Evolutionary conservation across 2,329 filamentous ascomycete species (phyloP), one percentile per base, ranked within the genome.

Genomic region (Clonostachys byssicola): DNA sequence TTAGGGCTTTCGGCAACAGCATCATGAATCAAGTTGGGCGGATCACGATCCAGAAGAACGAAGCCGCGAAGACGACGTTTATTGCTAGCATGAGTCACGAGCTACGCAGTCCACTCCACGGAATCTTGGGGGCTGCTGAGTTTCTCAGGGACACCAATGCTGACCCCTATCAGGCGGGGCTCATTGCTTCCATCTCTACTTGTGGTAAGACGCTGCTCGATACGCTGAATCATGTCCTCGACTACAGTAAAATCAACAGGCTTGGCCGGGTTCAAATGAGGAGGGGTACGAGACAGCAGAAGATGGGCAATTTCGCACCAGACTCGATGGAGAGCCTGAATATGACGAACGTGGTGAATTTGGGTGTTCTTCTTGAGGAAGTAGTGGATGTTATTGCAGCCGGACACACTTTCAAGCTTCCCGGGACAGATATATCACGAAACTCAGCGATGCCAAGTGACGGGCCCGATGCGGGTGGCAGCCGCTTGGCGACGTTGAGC

Each of bases 31-130:
- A 83, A 47, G 65, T 80, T 7, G 72, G 73, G 0, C 66, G 77
- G n/a, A 66, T 80, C 42, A 75, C 81, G 49, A 76, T 75, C 1
- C 60, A 74, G 35, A 72, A 72, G 33, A 73, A 71, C 4, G 72
- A 77, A 47, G 68, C 70, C 17, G 77, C 78, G 40, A 83, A 82
- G 52, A 73, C 73, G 1, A 77, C 78, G 10, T 81, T 82, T 49
- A 79, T 83, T 40, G 77, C 76, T 2, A 79, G 73, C 30, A 80
- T 83, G 51, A 80, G 76, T 16, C 79, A 83, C 55, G 79, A 82
- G 47, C 57, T 82, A 13, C 66, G 79, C 34, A 78, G 72, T 5
- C 79, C 79, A 0, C 57, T 82, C 3, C 78, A 83, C 50, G 79
- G 79, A 2, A 80, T 83, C 40, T 59, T 82, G 0, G 77, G 74